Conservation (phyloP, 495 filamentous ascomycete species). For the Neurospora sp. region DNA sequence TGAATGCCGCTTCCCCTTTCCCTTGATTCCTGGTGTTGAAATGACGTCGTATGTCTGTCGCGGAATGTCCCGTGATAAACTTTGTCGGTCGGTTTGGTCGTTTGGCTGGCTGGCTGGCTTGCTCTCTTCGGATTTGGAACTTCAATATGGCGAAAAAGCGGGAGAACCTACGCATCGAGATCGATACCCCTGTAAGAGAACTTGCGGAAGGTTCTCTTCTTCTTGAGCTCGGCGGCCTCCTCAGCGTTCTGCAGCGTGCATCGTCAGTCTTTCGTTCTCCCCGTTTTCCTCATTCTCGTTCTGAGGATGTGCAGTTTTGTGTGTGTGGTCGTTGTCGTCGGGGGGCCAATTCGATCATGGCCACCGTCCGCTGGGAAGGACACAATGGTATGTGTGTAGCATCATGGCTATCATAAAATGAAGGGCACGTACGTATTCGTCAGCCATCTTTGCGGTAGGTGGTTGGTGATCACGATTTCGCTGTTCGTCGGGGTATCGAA, state of each 20-base stretch:
- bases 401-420: neutral
- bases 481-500: conserved; percentile 29
- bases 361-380: neutral
- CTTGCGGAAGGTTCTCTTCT: conserved; percentile 98
- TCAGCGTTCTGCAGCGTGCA: conserved; percentile 62
- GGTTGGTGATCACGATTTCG: conserved; percentile 25
- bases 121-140: neutral
- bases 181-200: conserved; percentile 99
- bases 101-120: neutral
- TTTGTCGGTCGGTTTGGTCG: neutral
- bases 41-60: neutral
- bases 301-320: neutral
- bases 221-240: conserved; percentile 98
- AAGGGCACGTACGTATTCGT: conserved; percentile 73
- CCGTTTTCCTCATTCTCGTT: neutral
- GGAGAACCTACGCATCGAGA: conserved; percentile 80
- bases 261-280: conserved; percentile 30
- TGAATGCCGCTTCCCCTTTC: neutral
- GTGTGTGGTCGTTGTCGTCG: neutral
- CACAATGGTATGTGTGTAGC: neutral
- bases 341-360: neutral
- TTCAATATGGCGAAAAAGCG: neutral
- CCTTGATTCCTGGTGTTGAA: neutral
- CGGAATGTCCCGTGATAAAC: neutral
- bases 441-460: conserved; percentile 73